Base-by-base conservation (phyloP, 176 grass and related monocot genomes). In the Phragmites australis region DNA sequence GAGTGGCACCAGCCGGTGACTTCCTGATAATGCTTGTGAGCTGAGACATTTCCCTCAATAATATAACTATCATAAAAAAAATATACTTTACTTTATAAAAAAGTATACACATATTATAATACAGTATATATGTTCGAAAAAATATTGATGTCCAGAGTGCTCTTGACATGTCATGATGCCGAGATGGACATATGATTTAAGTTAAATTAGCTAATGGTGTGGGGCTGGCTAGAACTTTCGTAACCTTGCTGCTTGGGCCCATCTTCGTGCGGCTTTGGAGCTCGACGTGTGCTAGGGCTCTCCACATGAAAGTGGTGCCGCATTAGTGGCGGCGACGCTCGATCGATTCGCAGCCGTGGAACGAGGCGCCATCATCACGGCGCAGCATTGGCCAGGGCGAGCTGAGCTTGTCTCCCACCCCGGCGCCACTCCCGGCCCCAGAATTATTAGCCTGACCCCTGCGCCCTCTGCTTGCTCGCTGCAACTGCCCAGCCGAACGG, bases 361-460 rank as follows among this genome's bases (percentile, higher is more conserved):
- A 48, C 26, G 62, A 72, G 21, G 75, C 12, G 46, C 6, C 8
- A 11, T 49, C 47, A 42, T 70, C 5, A 61, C 34, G 34, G 34
- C 34, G 5, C 34, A 5, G 34, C 5, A 5, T 26, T 29, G n/a
- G 5, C 49, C 68, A 39, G 55, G 54, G 3, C 29, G 0, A 21
- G 59, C 14, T 32, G 34, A 37, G 34, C 34, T 15, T 76, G 79
- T 53, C 85, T 46, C 79, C 85, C 72, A 77, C 64, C 79, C 29
- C 63, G 1, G 52, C 52, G 47, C 43, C 53, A 69, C 64, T 82
- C 42, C 43, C 32, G 3, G 47, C n/a, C 56, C 55, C 66, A 55
- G 9, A 83, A 83, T 65, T 31, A 83, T 78, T 45, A 71, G 73
- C 64, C 63, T n/a, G n/a, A n/a, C n/a, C n/a, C n/a, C n/a, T 48